Evolutionary conservation across 2,329 filamentous ascomycete genomes (phyloP).

Genomic region (Coniella lustricola): DNA sequence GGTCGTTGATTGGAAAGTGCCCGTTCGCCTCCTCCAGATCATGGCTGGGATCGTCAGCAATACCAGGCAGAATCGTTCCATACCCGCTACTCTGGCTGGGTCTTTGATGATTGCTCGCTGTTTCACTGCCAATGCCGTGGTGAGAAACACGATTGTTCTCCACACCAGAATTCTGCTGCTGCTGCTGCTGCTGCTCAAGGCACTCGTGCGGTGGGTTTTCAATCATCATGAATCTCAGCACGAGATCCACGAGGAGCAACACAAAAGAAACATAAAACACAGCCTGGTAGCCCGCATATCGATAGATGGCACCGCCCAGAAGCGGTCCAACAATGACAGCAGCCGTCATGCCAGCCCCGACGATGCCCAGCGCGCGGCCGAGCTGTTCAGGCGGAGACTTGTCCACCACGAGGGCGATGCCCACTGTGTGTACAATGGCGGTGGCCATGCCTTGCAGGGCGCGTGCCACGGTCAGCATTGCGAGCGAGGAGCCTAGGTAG

Average conservation of each 20-base stretch:
- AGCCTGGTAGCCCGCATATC: constrained; percentile 6
- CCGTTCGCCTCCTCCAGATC: neutral
- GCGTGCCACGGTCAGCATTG: constrained; percentile 8
- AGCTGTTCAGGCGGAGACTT: constrained; percentile 7
- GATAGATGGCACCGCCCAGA: constrained; percentile 11
- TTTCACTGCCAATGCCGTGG: neutral
- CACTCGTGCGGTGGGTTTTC: constrained; percentile 4
- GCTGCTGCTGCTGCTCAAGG: no score
- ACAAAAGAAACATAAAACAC: constrained; percentile 9
- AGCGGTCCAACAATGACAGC: constrained; percentile 8
- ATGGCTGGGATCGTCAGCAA: neutral
- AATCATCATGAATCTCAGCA: constrained; percentile 11
- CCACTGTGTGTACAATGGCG: constrained; percentile 9
- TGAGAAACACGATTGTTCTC: neutral
- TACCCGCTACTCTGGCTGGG: neutral
- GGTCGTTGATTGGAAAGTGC: neutral
- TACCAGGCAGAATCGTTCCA: neutral
- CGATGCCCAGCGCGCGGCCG: constrained; percentile 11
- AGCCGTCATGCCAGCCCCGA: constrained; percentile 7
- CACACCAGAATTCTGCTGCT: neutral
- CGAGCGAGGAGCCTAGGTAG: constrained; percentile 4
- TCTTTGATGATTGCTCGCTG: no score
- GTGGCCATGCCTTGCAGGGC: constrained; percentile 8
- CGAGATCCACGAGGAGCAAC: constrained; percentile 7
- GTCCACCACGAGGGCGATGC: constrained; percentile 13